Evolutionary conservation across 768 basidiomycete genomes (phyloP), one percentile per base, ranked within the genome.

Genomic region (Russula foetens): DNA sequence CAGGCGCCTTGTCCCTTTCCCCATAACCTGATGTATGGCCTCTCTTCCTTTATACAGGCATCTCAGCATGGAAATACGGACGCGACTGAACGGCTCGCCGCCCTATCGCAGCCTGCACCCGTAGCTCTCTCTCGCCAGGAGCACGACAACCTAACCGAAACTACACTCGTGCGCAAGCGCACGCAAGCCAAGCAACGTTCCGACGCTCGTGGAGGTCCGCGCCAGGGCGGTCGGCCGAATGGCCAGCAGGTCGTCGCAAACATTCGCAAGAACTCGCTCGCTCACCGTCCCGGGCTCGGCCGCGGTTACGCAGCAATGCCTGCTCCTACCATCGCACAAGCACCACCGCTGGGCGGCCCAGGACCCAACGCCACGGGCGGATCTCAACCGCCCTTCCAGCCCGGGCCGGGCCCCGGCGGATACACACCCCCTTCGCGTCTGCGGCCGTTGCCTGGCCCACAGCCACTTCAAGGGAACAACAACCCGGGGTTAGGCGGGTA

Each of bases 121-220:
- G 81, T 81, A 46, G 71, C 83, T 0, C 78, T 98, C 21, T 88
- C 89, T 0, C 77, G 92, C 21, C 77, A 82, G 57, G 88, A 96
- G 64, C 92, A 97, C 74, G 85, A 94, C 62, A 74, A 73, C 0
- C 81, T 90, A 63, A 88, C 92, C 8, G 86, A 93, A 67, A 75
- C 73, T 55, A 92, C 85, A 58, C 83, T 98, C 47, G 86, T 95
- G 8, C 79, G 95, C 1, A 88, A 84, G 63, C 83, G 92, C 17
- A 97, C 93, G 0, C 79, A 69, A 74, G 94, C 80, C 56, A 82
- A 83, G 63, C 75, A 84, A 67, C 76, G 84, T 24, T 81, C 82
- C 41, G 76, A 79, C 15, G 72, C 70, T 41, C 64, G 63, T 12
- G 68, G 66, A 29, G 56, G 56, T 39, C 60, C 43, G 19, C 41